Evolutionary conservation across 495 filamentous ascomycete species (phyloP), one percentile per base, ranked within the genome.

Genomic region (Recurvomyces mirabilis): DNA sequence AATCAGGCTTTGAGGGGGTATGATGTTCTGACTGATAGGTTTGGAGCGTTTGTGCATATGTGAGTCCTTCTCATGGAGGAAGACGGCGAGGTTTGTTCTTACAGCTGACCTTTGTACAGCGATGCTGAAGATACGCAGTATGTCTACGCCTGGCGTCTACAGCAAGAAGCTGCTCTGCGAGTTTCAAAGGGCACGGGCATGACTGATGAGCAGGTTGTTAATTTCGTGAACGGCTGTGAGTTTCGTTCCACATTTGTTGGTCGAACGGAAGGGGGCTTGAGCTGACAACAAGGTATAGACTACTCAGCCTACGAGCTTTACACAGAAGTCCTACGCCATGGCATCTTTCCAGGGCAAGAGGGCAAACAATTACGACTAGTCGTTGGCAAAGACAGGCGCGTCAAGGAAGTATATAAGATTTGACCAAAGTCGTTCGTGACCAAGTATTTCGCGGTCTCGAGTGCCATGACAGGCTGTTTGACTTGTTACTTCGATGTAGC

Each of bases 1-100:
- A 93, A 96, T 60, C 68, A 73, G 18, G 68, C 70, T 36, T 64
- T 95, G 47, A 68, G 53, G 42, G 61, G 51, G 15, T 95, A 96
- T 65, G 82, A 91, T 59, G 59, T 57, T 29, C 56, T 94, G 42
- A 87, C 84, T 5, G 65, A 82, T 68, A 74, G 56, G 45, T 72
- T 94, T 28, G 75, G 91, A 60, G 82, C 84, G 11, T 75, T 95
- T 57, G 75, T 95, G 33, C 88, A 94, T 61, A 78, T 95, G 76
- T 79, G 62, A 55, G 72, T 59, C 32, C 18, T 41, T 21, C 24
- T 33, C 7, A 29, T 7, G 7, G 7, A 7, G 26, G n/a, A 29
- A 29, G n/a, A 7, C 26, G n/a, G 26, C 26, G n/a, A n/a, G n/a
- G n/a, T 7, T 7, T n/a, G 7, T 7, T 29, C 7, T 7, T 29